phyloP scores from a whole-genome alignment of 306 rosid genomes.

The Dryas drummondii region DNA sequence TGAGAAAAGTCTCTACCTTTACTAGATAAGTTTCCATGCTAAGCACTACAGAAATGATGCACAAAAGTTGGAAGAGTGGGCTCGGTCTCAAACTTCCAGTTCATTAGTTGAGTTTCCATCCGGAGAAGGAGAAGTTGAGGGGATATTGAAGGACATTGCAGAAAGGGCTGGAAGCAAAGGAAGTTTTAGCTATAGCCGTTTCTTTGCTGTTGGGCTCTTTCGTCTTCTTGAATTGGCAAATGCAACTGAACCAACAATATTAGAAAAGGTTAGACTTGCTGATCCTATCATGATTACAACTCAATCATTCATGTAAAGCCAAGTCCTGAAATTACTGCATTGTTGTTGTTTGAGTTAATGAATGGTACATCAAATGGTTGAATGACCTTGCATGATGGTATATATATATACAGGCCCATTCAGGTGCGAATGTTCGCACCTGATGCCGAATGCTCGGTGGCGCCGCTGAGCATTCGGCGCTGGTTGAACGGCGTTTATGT shows the following conservation, averaged over 20 bases:
- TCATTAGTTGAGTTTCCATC: conserved; percentile 82
- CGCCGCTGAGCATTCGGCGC: no score
- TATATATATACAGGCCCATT: no score
- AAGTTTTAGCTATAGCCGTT: conserved; percentile 88
- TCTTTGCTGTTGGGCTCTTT: conserved; percentile 94
- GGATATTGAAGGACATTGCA: conserved; percentile 71
- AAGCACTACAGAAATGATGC: conserved; percentile 66
- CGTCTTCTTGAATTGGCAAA: conserved; percentile 94
- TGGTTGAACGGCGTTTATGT: no score
- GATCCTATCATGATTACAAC: neutral
- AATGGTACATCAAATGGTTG: neutral
- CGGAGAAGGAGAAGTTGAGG: conserved; percentile 89
- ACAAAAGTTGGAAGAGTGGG: conserved; percentile 91
- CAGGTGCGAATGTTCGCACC: no score
- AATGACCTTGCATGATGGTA: neutral
- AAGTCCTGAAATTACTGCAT: neutral
- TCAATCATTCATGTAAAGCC: neutral
- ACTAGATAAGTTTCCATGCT: conserved; percentile 19
- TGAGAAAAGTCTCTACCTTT: conserved; percentile 25
- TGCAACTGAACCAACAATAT: conserved; percentile 81
- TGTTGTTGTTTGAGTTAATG: neutral
- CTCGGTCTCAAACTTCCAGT: conserved; percentile 68
- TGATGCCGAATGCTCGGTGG: no score
- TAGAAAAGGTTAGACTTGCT: conserved; percentile 74
- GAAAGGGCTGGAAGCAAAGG: conserved; percentile 81